These are phyloP conservation scores for Eucalyptus caleyi DNA, from an alignment of 345 rosid genomes.

Conservation along the genomic window DNA sequence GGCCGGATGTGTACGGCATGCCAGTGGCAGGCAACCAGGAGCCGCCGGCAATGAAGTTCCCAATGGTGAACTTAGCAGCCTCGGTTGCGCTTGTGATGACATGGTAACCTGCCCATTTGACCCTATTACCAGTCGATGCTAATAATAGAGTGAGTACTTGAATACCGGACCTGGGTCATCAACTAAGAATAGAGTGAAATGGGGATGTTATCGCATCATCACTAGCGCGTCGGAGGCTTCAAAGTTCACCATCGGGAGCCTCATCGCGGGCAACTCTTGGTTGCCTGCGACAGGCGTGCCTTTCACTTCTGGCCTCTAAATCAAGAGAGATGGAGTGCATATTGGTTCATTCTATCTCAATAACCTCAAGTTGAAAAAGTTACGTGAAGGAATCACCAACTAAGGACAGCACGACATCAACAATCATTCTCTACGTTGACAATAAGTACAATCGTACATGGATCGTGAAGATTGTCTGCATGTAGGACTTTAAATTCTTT, in stretches of 20 bases:
- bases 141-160: conserved; percentile 39
- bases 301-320: conserved; percentile 30
- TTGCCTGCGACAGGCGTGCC: conserved; percentile 28
- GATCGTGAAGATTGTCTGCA: background rate
- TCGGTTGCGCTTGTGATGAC: conserved; percentile 26
- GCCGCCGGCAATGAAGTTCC: conserved; percentile 27
- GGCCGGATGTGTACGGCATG: conserved; percentile 37
- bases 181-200: conserved; percentile 24
- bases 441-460: background rate
- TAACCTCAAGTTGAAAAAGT: background rate
- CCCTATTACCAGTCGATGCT: conserved; percentile 10
- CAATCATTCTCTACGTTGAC: background rate
- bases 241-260: conserved; percentile 22
- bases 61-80: conserved; percentile 29
- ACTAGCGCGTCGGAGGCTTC: conserved; percentile 26
- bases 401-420: background rate
- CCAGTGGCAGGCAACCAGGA: conserved; percentile 33
- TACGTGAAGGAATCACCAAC: background rate
- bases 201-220: conserved; percentile 29
- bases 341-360: background rate
- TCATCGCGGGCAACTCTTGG: conserved; percentile 40
- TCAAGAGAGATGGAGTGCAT: background rate
- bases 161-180: conserved; percentile 36
- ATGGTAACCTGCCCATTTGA: conserved; percentile 31
- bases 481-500: background rate